phyloP scores from a whole-genome alignment of 1,284 basidiomycete genomes.

The Naganishia cerealis region DNA sequence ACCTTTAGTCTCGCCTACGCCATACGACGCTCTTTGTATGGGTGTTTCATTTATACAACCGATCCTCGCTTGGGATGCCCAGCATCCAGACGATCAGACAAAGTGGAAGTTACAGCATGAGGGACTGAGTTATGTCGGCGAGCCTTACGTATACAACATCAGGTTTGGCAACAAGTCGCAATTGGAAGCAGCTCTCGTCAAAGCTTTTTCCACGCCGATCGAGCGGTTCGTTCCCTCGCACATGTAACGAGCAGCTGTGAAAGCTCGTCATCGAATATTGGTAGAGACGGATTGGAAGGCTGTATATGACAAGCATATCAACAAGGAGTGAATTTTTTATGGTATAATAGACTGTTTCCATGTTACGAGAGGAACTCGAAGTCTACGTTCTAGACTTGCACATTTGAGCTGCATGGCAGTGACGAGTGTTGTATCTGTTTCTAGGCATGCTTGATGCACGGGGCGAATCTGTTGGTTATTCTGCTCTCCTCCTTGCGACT shows the following conservation, averaged over 20 bases:
- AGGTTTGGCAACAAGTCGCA: constrained; percentile 9
- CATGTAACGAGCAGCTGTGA: constrained; percentile 9
- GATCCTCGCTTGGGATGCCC: constrained; percentile 43
- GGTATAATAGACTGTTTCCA: too few relatives aligned
- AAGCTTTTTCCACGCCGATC: constrained; percentile 11
- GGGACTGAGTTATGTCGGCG: constrained; percentile 42
- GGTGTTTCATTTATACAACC: constrained; percentile 57
- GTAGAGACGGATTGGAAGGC: constrained; percentile 18
- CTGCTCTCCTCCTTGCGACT: too few relatives aligned
- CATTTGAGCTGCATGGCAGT: too few relatives aligned
- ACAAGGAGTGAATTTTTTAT: too few relatives aligned
- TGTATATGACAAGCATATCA: background rate
- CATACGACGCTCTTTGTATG: constrained; percentile 55
- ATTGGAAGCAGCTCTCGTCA: constrained; percentile 4
- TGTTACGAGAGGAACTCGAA: too few relatives aligned
- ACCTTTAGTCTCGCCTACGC: constrained; percentile 46
- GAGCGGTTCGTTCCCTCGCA: constrained; percentile 8
- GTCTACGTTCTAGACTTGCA: too few relatives aligned
- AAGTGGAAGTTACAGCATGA: constrained; percentile 53
- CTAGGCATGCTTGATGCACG: too few relatives aligned
- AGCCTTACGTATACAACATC: constrained; percentile 56
- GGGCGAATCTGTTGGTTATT: too few relatives aligned
- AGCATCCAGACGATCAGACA: constrained; percentile 46
- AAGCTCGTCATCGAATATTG: constrained; percentile 3
- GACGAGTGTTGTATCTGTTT: too few relatives aligned